These are phyloP conservation scores for Paracoccidioides lutzii DNA, from an alignment of 2,329 filamentous ascomycete genomes.

Conservation along the genomic window DNA sequence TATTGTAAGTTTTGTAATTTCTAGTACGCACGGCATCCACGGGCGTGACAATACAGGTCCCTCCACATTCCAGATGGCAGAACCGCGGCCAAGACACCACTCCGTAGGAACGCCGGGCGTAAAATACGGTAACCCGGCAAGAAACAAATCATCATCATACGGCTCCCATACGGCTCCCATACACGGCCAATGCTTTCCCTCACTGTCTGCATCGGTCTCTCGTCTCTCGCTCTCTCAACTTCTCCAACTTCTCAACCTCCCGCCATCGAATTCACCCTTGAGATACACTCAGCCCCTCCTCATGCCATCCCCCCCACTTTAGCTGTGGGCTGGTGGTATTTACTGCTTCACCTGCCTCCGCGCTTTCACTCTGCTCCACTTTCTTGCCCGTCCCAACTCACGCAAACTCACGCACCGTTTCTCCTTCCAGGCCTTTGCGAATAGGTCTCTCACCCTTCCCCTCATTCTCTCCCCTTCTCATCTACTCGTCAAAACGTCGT, in stretches of 20 bases:
- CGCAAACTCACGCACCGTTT: not conserved
- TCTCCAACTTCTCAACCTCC: not conserved
- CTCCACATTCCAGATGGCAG: not conserved
- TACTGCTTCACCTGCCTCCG: not conserved
- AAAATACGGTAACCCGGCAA: not conserved
- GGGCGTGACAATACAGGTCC: not conserved
- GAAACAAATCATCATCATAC: constrained; percentile 2
- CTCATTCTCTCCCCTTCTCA: not conserved
- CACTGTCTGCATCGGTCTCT: not conserved
- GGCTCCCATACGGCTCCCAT: not conserved
- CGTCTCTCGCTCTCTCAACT: not conserved
- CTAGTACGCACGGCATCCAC: not conserved
- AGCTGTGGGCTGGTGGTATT: not conserved
- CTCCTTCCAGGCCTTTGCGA: not conserved
- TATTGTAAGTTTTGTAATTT: constrained; percentile 1
- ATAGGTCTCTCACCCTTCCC: not conserved
- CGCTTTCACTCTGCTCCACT: not conserved
- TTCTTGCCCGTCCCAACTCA: not conserved
- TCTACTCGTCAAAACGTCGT: not conserved
- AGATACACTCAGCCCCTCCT: not conserved
- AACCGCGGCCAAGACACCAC: not conserved
- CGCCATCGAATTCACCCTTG: not conserved
- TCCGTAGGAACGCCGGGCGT: not conserved
- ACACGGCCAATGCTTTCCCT: not conserved
- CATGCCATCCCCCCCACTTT: not conserved